Evolutionary conservation across 805 yeast genomes (phyloP), one percentile per base, ranked within the genome.

Genomic region (Saturnispora dispora): DNA sequence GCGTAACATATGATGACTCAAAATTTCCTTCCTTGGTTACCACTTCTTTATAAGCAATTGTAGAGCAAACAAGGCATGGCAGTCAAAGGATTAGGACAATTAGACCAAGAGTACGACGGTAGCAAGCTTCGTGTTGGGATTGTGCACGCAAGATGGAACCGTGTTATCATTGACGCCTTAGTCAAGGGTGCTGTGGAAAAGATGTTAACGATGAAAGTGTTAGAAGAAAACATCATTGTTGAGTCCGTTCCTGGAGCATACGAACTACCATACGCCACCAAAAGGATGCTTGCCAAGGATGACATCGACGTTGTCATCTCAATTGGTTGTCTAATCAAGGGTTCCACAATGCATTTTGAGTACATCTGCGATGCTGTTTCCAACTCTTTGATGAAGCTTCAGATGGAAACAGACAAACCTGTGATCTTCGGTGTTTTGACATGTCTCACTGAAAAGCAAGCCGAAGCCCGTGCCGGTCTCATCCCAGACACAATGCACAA

Each of bases 311-410:
- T 91, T 5, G 78, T 91, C 37, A 87, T 93, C 53, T 90, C 98
- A 50, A 88, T 93, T 60, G 99, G 99, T 52, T 90, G 86, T 37
- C 75, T 93, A 62, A 91, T 93, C 71, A 93, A 93, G 72, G 99
- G 99, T 50, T 82, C 90, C 37, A 93, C 98, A 36, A 89, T 89
- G 96, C 99, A 93, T 71, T 93, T 93, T 65, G 99, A 93, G 71
- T 93, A 91, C 72, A 93, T 93, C 60, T 85, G 96, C 65, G 98
- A 93, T 53, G 71, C 96, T 3, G 88, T 85, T 18, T 82, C 96
- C 9, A 80, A 83, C 57, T 91, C 86, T 50, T 72, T 93, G 59
- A 90, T 91, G 97, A 72, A 74, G 55, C 69, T 88, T 60, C 95
- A 89, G 67, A 80, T 82, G 55, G 76, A 78, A 48, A 65, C 85